Evolutionary conservation across 1,284 basidiomycete species (phyloP).

Genomic region (Rugosomyces carneus): DNA sequence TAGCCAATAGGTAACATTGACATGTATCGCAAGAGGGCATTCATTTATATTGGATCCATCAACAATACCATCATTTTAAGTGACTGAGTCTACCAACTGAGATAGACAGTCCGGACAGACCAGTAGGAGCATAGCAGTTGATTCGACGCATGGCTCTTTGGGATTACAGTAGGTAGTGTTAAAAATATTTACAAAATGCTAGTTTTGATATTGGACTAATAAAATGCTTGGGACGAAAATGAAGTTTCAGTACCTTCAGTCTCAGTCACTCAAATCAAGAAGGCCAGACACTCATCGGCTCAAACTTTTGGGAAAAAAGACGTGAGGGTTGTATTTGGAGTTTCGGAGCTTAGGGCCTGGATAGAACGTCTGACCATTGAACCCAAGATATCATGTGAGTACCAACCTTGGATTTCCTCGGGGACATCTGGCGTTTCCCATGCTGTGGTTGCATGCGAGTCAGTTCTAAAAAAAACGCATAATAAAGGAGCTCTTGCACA

Average conservation of each 20-base stretch:
- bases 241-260: no score
- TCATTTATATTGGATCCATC: no score
- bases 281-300: neutral
- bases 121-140: no score
- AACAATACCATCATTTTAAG: no score
- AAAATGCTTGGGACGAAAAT: no score
- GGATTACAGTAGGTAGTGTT: no score
- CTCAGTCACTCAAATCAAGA: no score
- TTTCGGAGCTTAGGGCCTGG: neutral
- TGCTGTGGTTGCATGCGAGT: neutral
- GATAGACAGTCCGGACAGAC: no score
- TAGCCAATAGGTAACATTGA: neutral
- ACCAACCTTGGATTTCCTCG: neutral
- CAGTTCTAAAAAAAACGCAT: neutral
- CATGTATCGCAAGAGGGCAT: neutral
- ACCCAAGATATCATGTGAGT: neutral
- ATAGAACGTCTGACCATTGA: neutral
- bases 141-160: no score
- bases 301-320: constrained; percentile 1
- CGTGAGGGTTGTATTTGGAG: constrained; percentile 1
- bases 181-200: no score
- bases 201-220: no score
- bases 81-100: no score
- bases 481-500: neutral
- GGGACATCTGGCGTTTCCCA: neutral